phyloP scores from a whole-genome alignment of 1,139 yeast genomes.

The Debaryomycetaceae sp. region DNA sequence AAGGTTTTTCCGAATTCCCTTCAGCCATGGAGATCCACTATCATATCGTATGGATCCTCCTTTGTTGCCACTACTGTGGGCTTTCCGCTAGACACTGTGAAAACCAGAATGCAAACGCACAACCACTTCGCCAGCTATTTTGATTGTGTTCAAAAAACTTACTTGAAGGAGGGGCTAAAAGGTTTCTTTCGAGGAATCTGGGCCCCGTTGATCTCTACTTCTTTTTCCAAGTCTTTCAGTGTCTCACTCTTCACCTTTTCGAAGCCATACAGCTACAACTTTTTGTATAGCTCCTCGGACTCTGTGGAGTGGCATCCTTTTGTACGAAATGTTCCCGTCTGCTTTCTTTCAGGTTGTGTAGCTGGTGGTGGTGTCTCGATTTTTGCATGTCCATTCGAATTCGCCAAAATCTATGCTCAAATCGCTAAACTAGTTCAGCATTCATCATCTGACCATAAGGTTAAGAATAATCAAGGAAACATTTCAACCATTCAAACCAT shows the following conservation, averaged over 20 bases:
- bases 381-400: conserved; percentile 83
- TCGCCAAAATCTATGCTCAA: conserved; percentile 79
- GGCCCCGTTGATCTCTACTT: conserved; percentile 67
- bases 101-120: conserved; percentile 83
- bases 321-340: conserved; percentile 58
- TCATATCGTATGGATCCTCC: conserved; percentile 65
- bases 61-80: conserved; percentile 68
- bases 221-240: conserved; percentile 62
- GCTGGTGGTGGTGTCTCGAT: conserved; percentile 66
- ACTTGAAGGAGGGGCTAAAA: conserved; percentile 56
- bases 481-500: conserved; percentile 33
- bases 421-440: conserved; percentile 48
- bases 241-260: conserved; percentile 62
- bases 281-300: conserved; percentile 16
- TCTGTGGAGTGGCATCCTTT: conserved; percentile 31
- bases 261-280: conserved; percentile 46
- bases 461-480: conserved; percentile 10
- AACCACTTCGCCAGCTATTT: conserved; percentile 50
- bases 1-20: conserved; percentile 49
- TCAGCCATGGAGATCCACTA: conserved; percentile 55
- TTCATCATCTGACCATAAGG: conserved; percentile 14
- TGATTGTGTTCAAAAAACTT: conserved; percentile 59
- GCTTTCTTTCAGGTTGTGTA: conserved; percentile 60
- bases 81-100: conserved; percentile 80
- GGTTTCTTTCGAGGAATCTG: conserved; percentile 77